These are phyloP conservation scores for Stemphylium beticola DNA, from an alignment of 2,329 filamentous ascomycete genomes.

Conservation along the genomic window DNA sequence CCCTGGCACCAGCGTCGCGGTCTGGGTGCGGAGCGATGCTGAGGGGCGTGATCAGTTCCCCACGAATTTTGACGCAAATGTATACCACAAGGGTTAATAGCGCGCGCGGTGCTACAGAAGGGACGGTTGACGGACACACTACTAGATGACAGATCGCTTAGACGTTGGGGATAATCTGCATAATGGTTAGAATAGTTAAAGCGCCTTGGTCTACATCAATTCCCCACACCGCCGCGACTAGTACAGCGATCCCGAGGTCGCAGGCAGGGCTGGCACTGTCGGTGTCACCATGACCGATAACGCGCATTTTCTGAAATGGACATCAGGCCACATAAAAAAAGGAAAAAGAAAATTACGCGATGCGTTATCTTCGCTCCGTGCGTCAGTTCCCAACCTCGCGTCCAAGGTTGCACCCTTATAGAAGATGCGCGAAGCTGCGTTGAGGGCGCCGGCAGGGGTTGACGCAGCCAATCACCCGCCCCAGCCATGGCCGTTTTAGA, in stretches of 20 bases:
- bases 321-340: not conserved
- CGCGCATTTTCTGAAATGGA: not conserved
- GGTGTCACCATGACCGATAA: not conserved
- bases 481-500: conserved; percentile 9
- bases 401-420: conserved; percentile 9
- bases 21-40: conserved; percentile 66
- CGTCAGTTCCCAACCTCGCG: not conserved
- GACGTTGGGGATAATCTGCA: not conserved
- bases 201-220: too few relatives aligned
- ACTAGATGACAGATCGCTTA: not conserved
- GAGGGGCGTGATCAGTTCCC: conserved; percentile 52
- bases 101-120: conserved; percentile 9
- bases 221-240: too few relatives aligned
- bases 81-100: conserved; percentile 32
- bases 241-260: too few relatives aligned
- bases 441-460: conserved; percentile 2
- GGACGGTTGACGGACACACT: not conserved
- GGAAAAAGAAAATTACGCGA: conserved; percentile 1
- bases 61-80: conserved; percentile 43
- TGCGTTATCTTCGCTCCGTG: conserved; percentile 2
- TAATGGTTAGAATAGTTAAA: not conserved
- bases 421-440: conserved; percentile 15
- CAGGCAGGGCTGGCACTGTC: too few relatives aligned
- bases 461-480: conserved; percentile 10
- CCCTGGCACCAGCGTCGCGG: conserved; percentile 59